phyloP scores from a whole-genome alignment of 257 asterid species.

The Linderniella brevidens region DNA sequence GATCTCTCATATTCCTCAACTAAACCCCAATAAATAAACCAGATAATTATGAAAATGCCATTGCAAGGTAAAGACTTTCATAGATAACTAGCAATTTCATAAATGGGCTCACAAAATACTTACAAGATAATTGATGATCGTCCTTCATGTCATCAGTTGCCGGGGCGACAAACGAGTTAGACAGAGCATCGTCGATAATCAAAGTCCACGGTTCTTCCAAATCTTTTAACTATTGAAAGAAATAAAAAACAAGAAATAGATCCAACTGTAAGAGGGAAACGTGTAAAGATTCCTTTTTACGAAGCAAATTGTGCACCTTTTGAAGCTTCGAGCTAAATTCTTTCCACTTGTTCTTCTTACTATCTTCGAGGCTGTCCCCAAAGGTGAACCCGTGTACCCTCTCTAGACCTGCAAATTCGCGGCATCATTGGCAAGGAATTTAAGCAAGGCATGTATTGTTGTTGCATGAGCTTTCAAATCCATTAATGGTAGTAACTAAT shows the following conservation, averaged over 20 bases:
- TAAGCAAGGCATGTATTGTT: background rate
- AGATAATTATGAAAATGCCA: background rate
- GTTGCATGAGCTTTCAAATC: background rate
- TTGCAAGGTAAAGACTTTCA: background rate
- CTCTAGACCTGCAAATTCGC: slow-evolving; percentile 56
- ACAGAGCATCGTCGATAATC: slow-evolving; percentile 72
- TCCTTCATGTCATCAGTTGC: slow-evolving; percentile 55
- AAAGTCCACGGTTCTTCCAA: slow-evolving; percentile 83
- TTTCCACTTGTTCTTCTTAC: slow-evolving; percentile 52
- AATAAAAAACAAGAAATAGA: background rate
- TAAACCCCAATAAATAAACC: too few species aligned
- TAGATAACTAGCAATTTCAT: background rate
- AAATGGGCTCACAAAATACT: slow-evolving; percentile 11
- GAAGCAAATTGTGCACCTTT: slow-evolving; percentile 31
- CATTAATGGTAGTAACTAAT: background rate
- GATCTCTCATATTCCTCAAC: slow-evolving; percentile 81
- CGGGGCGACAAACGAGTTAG: slow-evolving; percentile 87
- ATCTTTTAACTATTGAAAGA: slow-evolving; percentile 38
- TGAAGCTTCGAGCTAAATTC: slow-evolving; percentile 50
- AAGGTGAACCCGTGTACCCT: slow-evolving; percentile 75
- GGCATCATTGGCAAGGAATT: background rate
- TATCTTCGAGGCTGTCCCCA: slow-evolving; percentile 77
- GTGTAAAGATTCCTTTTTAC: background rate
- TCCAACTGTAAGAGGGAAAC: background rate
- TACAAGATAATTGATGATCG: slow-evolving; percentile 58